Evolutionary conservation across 2,329 filamentous ascomycete genomes (phyloP).

Genomic region (Hymenoscyphus fraxineus): DNA sequence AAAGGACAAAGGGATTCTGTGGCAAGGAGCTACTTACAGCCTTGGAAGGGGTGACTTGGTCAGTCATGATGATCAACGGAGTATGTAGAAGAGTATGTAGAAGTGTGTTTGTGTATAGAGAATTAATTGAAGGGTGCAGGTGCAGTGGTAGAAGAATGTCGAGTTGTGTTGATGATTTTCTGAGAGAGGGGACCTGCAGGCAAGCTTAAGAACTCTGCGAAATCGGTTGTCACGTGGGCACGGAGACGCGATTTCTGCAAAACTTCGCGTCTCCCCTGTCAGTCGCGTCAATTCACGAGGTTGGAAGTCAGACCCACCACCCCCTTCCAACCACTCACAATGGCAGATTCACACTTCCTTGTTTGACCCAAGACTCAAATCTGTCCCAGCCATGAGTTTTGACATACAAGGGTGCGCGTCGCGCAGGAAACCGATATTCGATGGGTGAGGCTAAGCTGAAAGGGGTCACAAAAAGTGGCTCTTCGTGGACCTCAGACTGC

Average conservation of each 20-base stretch:
- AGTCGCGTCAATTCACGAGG: neutral
- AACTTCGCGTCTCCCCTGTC: neutral
- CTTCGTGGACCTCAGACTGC: neutral
- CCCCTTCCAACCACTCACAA: neutral
- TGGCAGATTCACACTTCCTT: neutral
- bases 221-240: neutral
- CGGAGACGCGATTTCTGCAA: neutral
- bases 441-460: neutral
- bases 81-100: conserved; percentile 14
- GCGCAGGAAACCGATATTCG: neutral
- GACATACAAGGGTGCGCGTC: neutral
- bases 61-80: conserved; percentile 55
- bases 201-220: neutral
- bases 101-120: conserved; percentile 17
- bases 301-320: neutral
- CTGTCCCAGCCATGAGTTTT: neutral
- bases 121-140: conserved; percentile 15
- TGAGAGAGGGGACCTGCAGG: neutral
- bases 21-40: conserved; percentile 51
- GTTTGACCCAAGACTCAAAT: neutral
- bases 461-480: neutral
- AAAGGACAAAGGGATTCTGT: conserved; percentile 29
- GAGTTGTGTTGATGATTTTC: conserved; percentile 1
- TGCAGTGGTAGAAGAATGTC: conserved; percentile 5
- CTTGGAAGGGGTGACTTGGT: conserved; percentile 71